Evolutionary conservation across 2,329 filamentous ascomycete species (phyloP).

Genomic region (Paecilomyces niveus): DNA sequence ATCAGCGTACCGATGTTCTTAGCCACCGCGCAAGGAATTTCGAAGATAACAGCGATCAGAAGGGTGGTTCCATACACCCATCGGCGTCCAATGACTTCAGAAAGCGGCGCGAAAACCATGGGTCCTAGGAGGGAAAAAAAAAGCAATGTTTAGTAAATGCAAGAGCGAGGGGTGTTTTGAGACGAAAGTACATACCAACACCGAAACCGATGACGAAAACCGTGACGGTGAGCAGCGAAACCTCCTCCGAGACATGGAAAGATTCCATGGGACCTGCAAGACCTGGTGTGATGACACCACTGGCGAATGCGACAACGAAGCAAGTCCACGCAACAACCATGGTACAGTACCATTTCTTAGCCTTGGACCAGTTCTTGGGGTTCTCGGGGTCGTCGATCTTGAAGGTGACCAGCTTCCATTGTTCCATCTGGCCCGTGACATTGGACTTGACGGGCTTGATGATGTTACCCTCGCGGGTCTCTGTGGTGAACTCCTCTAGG

Average conservation of each 20-base stretch:
- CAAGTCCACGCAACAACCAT: slow-evolving; percentile 74
- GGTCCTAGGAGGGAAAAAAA: slow-evolving; percentile 44
- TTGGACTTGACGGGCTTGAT: slow-evolving; percentile 50
- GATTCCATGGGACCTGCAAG: slow-evolving; percentile 55
- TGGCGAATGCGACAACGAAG: slow-evolving; percentile 65
- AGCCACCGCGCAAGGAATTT: slow-evolving; percentile 71
- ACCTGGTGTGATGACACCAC: slow-evolving; percentile 71
- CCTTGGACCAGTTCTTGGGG: slow-evolving; percentile 78
- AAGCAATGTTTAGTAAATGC: neutral
- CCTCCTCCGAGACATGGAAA: slow-evolving; percentile 65
- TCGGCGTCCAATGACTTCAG: slow-evolving; percentile 65
- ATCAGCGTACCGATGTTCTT: slow-evolving; percentile 70
- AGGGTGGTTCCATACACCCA: slow-evolving; percentile 65
- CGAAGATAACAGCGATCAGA: slow-evolving; percentile 65
- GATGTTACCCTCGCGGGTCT: slow-evolving; percentile 57
- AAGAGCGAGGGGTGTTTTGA: neutral
- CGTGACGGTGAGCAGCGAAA: slow-evolving; percentile 63
- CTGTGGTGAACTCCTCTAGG: slow-evolving; percentile 60
- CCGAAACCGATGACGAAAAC: slow-evolving; percentile 79
- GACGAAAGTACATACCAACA: slow-evolving; percentile 46
- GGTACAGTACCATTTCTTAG: slow-evolving; percentile 74
- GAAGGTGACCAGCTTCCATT: slow-evolving; percentile 64
- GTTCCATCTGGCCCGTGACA: slow-evolving; percentile 42
- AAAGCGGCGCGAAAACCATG: slow-evolving; percentile 71
- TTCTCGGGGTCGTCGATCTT: slow-evolving; percentile 65